A percentile compares a stretch with the other conserved stretches of the same genome.
Conservation (phyloP, 2,329 filamentous ascomycete species). For the Mycosphaerelloides madeirae region DNA sequence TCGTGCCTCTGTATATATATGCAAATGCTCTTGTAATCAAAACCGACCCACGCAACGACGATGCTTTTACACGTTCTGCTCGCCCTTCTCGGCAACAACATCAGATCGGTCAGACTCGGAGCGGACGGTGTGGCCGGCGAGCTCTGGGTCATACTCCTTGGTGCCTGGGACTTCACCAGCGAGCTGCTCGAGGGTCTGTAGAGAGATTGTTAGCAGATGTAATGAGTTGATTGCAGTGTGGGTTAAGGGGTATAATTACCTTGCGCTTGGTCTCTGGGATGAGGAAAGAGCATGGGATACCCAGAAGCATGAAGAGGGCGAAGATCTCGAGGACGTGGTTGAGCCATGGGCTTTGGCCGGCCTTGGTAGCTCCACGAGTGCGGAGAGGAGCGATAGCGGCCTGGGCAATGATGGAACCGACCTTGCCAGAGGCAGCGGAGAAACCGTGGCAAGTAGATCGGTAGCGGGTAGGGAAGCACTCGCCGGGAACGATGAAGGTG, state of each 20-base stretch:
- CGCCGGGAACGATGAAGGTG: slow-evolving; percentile 50
- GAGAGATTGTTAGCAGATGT: slow-evolving; percentile 23
- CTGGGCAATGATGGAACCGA: slow-evolving; percentile 49
- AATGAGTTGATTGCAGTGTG: not conserved
- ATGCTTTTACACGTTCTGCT: slow-evolving; percentile 10
- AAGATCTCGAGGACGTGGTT: slow-evolving; percentile 73
- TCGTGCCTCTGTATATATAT: too few relatives aligned
- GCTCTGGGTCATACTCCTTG: slow-evolving; percentile 40
- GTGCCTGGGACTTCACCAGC: slow-evolving; percentile 62
- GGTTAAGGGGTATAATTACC: not conserved
- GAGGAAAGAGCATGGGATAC: slow-evolving; percentile 64
- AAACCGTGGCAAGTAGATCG: slow-evolving; percentile 46
- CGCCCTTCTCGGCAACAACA: slow-evolving; percentile 16
- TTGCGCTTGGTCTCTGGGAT: slow-evolving; percentile 61
- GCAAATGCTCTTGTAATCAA: too few relatives aligned
- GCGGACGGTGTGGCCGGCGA: slow-evolving; percentile 15
- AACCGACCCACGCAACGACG: not conserved
- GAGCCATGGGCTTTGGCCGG: slow-evolving; percentile 61
- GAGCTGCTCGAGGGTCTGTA: slow-evolving; percentile 67
- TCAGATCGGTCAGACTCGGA: slow-evolving; percentile 15
- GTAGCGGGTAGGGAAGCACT: slow-evolving; percentile 49
- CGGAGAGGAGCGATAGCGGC: slow-evolving; percentile 47
- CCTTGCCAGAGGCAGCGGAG: slow-evolving; percentile 46
- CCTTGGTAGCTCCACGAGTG: slow-evolving; percentile 50
- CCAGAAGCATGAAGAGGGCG: slow-evolving; percentile 73